Base-by-base conservation (phyloP, 148 eudicot species). In the Dianthus caryophyllus region DNA sequence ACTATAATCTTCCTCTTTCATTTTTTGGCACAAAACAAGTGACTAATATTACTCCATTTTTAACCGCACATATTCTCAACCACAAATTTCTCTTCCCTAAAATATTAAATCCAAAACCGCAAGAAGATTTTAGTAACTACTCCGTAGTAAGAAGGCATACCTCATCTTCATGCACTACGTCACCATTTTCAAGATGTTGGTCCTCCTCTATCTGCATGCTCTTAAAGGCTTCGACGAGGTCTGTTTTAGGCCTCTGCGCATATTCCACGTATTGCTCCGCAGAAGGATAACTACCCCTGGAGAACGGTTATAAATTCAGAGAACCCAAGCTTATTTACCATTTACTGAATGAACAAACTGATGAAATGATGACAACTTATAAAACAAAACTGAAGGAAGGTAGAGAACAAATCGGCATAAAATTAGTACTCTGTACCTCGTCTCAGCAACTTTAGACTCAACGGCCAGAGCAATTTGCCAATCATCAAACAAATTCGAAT, bases 391-490 rank as follows among this genome's bases (percentile, higher is more conserved):
- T 12, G 50, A 27, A n/a, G 1, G 22, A 17, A 41, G 21, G n/a
- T 57, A n/a, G 39, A 22, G 21, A 30, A 20, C 13, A 33, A 43
- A 7, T 27, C 24, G 41, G 20, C 29, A 14, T 15, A 26, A 29
- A 64, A 52, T 55, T 16, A 1, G 54, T 75, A 88, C 98, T 96
- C 84, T 77, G 85, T 77, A 88, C 98, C 98, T 86, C 77, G 87
- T 77, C 63, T 87, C 91, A 33, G 88, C 89, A 78, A 82, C 81
- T 83, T 81, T 92, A 44, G 91, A 77, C 85, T 89, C 95, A 62
- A 89, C 95, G 22, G 79, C 84, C 62, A 89, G 87, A 61, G 98
- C 95, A 81, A 89, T 72, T 85, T 93, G 98, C 98, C 96, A 93
- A 66, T 89, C 95, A 24, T 87, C 95, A 68, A 93, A 93, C 76